phyloP scores from a whole-genome alignment of 805 yeast genomes.

The Ogataea kodamae region DNA sequence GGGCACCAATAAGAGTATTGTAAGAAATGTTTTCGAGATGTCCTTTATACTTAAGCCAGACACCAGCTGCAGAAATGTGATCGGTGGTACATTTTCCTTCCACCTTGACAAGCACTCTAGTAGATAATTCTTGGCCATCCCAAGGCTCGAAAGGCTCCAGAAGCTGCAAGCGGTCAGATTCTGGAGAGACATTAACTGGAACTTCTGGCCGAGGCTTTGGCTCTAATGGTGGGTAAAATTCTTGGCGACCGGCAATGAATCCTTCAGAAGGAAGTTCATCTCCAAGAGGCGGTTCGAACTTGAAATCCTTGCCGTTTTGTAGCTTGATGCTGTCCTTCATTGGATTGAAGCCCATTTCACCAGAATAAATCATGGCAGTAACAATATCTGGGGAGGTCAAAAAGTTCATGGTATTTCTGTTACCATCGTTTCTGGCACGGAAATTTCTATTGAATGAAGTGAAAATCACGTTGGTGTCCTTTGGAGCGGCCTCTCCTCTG shows the following conservation, averaged over 20 bases:
- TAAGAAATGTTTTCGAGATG: constrained; percentile 93
- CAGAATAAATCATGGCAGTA: constrained; percentile 93
- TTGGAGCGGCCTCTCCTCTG: constrained; percentile 79
- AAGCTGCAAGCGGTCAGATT: constrained; percentile 87
- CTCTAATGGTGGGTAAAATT: constrained; percentile 53
- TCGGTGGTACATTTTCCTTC: constrained; percentile 99
- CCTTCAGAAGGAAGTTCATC: constrained; percentile 88
- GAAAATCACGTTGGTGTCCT: constrained; percentile 94
- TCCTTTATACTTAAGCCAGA: constrained; percentile 97
- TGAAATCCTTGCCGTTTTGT: constrained; percentile 86
- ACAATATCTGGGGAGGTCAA: constrained; percentile 96
- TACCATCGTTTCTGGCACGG: constrained; percentile 97
- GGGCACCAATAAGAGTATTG: constrained; percentile 95
- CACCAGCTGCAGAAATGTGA: constrained; percentile 98
- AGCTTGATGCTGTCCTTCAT: constrained; percentile 84
- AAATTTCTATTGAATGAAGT: constrained; percentile 98
- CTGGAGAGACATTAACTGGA: constrained; percentile 59
- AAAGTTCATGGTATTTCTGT: constrained; percentile 95
- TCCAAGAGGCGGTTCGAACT: constrained; percentile 82
- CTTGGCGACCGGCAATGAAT: constrained; percentile 77
- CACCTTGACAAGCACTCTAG: constrained; percentile 79
- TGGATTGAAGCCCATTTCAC: constrained; percentile 96
- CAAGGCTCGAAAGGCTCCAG: constrained; percentile 86
- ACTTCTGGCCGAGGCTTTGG: constrained; percentile 55
- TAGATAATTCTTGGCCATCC: constrained; percentile 78